Conservation (phyloP, 805 yeast species). For the Pachysolen tannophilus region DNA sequence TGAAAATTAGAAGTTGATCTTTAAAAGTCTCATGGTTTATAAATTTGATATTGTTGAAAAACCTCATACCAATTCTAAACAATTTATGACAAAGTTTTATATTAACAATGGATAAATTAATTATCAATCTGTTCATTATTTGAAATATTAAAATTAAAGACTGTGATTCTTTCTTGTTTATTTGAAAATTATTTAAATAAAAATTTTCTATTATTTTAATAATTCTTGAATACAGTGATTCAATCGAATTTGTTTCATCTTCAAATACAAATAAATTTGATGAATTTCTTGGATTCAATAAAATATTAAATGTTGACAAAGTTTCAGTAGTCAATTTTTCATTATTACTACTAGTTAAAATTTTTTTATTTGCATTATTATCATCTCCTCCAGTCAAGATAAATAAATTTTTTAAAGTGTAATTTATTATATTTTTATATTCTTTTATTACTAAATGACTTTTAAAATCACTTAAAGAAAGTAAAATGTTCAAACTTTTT, state of each 20-base stretch:
- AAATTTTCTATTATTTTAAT: conserved; percentile 1
- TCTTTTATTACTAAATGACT: conserved; percentile 16
- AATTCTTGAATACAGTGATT: neutral
- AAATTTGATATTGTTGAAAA: conserved; percentile 25
- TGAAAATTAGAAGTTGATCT: conserved; percentile 36
- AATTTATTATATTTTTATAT: conserved; percentile 12
- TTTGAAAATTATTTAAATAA: conserved; percentile 3
- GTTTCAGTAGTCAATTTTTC: conserved; percentile 16
- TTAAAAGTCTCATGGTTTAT: conserved; percentile 34
- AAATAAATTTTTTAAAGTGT: conserved; percentile 12
- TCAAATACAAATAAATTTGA: neutral
- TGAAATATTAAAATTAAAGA: conserved; percentile 25
- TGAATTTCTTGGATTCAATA: conserved; percentile 16
- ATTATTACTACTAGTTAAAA: too few species aligned
- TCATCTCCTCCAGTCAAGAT: conserved; percentile 3
- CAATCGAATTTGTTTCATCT: neutral
- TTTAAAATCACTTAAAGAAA: conserved; percentile 16
- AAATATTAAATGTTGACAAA: conserved; percentile 11
- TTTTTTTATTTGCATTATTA: too few species aligned
- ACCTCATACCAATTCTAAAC: conserved; percentile 29
- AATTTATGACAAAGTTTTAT: conserved; percentile 28
- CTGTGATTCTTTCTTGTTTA: conserved; percentile 17
- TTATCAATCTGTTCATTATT: conserved; percentile 37
- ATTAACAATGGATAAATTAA: conserved; percentile 33
- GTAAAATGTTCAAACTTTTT: conserved; percentile 19